These are phyloP conservation scores for Kodamaea lidongshanica DNA, from an alignment of 805 yeast genomes.

Conservation along the genomic window DNA sequence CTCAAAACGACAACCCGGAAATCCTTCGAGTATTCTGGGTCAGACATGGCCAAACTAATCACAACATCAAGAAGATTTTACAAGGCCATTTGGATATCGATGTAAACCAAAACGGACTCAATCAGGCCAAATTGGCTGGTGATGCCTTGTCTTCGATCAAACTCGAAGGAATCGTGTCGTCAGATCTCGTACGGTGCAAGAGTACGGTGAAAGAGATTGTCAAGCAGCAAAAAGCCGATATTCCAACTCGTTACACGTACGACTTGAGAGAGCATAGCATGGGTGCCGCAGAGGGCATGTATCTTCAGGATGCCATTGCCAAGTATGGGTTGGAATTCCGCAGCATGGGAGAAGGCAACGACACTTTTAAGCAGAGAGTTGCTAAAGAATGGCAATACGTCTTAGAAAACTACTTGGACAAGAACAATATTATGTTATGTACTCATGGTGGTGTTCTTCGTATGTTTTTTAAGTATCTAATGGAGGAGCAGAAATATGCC, in stretches of 20 bases:
- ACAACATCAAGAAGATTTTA: conserved; percentile 58
- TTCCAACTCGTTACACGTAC: conserved; percentile 23
- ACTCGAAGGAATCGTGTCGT: conserved; percentile 44
- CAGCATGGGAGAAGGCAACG: conserved; percentile 58
- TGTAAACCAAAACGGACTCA: conserved; percentile 53
- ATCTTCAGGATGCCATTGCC: conserved; percentile 57
- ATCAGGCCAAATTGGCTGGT: conserved; percentile 58
- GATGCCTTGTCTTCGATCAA: conserved; percentile 29
- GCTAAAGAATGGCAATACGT: conserved; percentile 39
- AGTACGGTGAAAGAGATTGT: conserved; percentile 49
- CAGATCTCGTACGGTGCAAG: conserved; percentile 55
- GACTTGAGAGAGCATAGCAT: conserved; percentile 65
- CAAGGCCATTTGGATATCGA: conserved; percentile 75
- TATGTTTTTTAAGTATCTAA: conserved; percentile 47
- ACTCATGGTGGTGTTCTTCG: conserved; percentile 83
- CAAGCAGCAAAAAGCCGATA: conserved; percentile 15
- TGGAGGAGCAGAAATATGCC: conserved; percentile 30
- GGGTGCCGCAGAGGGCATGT: conserved; percentile 77
- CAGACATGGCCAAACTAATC: conserved; percentile 82
- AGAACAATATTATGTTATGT: conserved; percentile 52
- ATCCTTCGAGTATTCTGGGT: conserved; percentile 52
- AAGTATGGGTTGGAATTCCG: conserved; percentile 53
- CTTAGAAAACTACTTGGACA: conserved; percentile 29
- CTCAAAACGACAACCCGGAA: conserved; percentile 29
- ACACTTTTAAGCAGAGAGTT: conserved; percentile 45